phyloP scores from a whole-genome alignment of 139 green algal genomes.

The Picochlorum sp. region DNA sequence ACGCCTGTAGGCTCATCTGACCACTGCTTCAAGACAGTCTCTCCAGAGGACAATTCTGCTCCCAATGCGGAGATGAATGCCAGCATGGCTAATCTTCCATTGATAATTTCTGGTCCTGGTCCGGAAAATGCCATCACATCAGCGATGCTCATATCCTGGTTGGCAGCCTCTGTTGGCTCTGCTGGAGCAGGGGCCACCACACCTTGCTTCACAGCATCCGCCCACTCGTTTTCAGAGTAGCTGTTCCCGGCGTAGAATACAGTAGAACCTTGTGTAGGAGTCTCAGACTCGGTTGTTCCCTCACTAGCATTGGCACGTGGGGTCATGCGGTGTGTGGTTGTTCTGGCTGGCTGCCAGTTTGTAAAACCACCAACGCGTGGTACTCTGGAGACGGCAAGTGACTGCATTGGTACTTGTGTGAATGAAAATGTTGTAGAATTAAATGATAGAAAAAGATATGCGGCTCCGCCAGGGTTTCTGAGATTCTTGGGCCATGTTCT shows the following conservation, averaged over 20 bases:
- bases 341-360: no score
- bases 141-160: slow-evolving; percentile 6
- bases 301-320: not conserved
- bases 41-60: slow-evolving; percentile 31
- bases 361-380: no score
- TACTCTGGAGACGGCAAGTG: no score
- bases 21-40: slow-evolving; percentile 37
- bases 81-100: slow-evolving; percentile 49
- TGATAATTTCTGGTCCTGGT: slow-evolving; percentile 47
- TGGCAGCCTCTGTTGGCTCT: not conserved
- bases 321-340: not conserved
- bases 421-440: no score
- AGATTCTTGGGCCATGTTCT: no score
- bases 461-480: no score
- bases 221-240: slow-evolving; percentile 8
- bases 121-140: slow-evolving; percentile 43
- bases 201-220: slow-evolving; percentile 12
- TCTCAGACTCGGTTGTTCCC: not conserved
- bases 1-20: slow-evolving; percentile 21
- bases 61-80: slow-evolving; percentile 34
- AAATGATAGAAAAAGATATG: no score
- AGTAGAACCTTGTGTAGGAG: not conserved
- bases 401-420: no score
- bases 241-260: slow-evolving; percentile 1
- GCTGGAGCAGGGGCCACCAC: slow-evolving; percentile 1